These are phyloP conservation scores for Elsinoe fawcettii DNA, from an alignment of 2,329 filamentous ascomycete species.

Conservation along the genomic window DNA sequence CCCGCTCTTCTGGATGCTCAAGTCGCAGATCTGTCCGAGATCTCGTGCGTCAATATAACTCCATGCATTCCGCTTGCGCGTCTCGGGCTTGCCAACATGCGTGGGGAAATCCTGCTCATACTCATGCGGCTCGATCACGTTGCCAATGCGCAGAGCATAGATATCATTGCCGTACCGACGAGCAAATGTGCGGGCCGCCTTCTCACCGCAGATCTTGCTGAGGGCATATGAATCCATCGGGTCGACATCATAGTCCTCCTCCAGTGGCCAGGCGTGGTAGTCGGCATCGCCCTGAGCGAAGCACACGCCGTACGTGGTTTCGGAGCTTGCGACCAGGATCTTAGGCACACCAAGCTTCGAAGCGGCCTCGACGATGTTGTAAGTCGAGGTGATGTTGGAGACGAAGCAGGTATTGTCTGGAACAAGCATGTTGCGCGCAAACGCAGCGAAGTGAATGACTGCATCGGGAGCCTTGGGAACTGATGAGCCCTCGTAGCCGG, in stretches of 20 bases:
- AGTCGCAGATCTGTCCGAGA: constrained; percentile 53
- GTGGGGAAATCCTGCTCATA: constrained; percentile 47
- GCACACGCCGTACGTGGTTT: constrained; percentile 55
- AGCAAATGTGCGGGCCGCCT: constrained; percentile 50
- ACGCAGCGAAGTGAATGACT: constrained; percentile 55
- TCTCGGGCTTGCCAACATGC: constrained; percentile 44
- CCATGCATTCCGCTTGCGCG: constrained; percentile 53
- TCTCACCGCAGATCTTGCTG: constrained; percentile 53
- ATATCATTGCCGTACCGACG: constrained; percentile 51
- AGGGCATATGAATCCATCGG: constrained; percentile 57
- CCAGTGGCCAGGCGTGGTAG: constrained; percentile 51
- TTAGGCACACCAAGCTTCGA: constrained; percentile 55
- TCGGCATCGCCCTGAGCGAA: constrained; percentile 52
- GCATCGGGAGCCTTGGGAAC: constrained; percentile 46
- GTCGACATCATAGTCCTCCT: constrained; percentile 52
- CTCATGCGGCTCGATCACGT: constrained; percentile 55
- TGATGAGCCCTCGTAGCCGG: constrained; percentile 39
- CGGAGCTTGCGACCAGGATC: constrained; percentile 52
- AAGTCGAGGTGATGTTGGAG: constrained; percentile 48
- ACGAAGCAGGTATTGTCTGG: constrained; percentile 54
- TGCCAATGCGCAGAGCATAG: constrained; percentile 54
- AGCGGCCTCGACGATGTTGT: constrained; percentile 57
- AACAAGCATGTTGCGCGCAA: constrained; percentile 53
- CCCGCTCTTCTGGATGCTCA: constrained; percentile 45
- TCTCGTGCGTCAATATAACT: constrained; percentile 56